Percentiles rank a stretch among this genome's conserved stretches.
Conservation (phyloP, 2,329 filamentous ascomycete genomes). For the Xylariaceae sp. region DNA sequence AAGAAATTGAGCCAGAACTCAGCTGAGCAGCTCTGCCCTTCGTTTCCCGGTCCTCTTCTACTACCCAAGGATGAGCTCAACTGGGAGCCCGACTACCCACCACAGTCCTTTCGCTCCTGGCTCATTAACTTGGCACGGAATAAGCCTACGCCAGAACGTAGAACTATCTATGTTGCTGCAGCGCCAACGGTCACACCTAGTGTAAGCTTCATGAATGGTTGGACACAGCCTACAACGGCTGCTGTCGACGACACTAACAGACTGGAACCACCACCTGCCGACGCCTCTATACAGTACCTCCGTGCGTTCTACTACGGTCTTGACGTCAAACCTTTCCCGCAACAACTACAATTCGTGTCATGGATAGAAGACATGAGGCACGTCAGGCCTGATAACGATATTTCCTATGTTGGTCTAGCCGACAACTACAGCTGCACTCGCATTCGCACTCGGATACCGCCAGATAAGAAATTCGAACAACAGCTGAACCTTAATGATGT, state of each 20-base stretch:
- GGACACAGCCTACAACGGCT: constrained; percentile 44
- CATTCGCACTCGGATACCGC: constrained; percentile 56
- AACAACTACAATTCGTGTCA: constrained; percentile 50
- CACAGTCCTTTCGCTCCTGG: constrained; percentile 62
- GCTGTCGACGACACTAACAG: background rate
- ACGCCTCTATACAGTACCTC: constrained; percentile 47
- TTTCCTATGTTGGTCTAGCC: constrained; percentile 22
- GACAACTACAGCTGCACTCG: constrained; percentile 47
- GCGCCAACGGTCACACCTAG: constrained; percentile 48
- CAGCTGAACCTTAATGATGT: constrained; percentile 68
- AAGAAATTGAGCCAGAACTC: constrained; percentile 27
- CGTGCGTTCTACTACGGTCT: constrained; percentile 60
- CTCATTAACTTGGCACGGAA: constrained; percentile 53
- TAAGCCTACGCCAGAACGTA: constrained; percentile 50
- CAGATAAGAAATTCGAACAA: constrained; percentile 52
- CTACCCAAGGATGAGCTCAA: constrained; percentile 65
- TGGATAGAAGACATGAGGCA: constrained; percentile 49
- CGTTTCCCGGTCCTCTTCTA: constrained; percentile 64
- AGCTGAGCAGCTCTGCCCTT: constrained; percentile 31
- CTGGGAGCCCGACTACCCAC: constrained; percentile 54
- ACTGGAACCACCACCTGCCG: constrained; percentile 31
- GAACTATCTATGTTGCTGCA: constrained; percentile 60
- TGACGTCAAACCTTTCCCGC: constrained; percentile 51
- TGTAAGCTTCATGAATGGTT: constrained; percentile 48
- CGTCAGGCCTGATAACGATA: constrained; percentile 5